Evolutionary conservation across 2,329 filamentous ascomycete genomes (phyloP), one percentile per base, ranked within the genome.

Genomic region (Chrysoporthe puriensis): DNA sequence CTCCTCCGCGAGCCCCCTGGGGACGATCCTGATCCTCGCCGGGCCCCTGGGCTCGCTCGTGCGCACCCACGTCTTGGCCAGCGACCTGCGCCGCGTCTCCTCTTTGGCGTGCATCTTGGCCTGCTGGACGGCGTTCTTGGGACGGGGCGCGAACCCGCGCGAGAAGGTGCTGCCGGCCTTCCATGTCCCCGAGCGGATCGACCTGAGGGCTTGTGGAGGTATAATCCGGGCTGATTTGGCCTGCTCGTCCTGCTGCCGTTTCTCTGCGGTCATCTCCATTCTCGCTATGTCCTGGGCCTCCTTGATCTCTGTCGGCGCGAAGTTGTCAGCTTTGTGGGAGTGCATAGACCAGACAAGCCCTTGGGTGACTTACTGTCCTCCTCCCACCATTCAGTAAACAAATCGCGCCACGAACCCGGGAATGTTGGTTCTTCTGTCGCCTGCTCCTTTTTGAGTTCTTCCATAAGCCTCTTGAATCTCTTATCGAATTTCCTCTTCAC

Each of bases 401-500:
- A 11, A n/a, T 68, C 18, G 63, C 90, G 88, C 94, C 94, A 97
- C 69, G 88, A 88, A 46, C 82, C 82, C 21, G 16, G 3, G 40
- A 14, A 18, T 3, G 14, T 0, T 90, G 87, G 70, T 92, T 85
- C 66, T 4, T 84, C 84, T 0, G 92, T 91, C 34, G 87, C 82
- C 72, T 89, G 86, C 36, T 87, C 86, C 75, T 91, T 88, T 13
- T 4, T 42, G 57, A 60, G 57, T 6, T 60, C 57, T 7, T 40
- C 40, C n/a, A 60, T 60, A 4, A 60, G 16, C 58, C 81, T 80
- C 54, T 89, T 83, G 71, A 80, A 79, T 77, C 88, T 90, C 66
- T 87, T 81, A 1, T 89, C 88, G 70, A 97, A 92, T 73, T 97
- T 89, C 60, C 89, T 87, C 63, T 87, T 86, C 77, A 98, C 96